Evolutionary conservation across 2,329 filamentous ascomycete species (phyloP).

Genomic region (Emergomyces africanus): DNA sequence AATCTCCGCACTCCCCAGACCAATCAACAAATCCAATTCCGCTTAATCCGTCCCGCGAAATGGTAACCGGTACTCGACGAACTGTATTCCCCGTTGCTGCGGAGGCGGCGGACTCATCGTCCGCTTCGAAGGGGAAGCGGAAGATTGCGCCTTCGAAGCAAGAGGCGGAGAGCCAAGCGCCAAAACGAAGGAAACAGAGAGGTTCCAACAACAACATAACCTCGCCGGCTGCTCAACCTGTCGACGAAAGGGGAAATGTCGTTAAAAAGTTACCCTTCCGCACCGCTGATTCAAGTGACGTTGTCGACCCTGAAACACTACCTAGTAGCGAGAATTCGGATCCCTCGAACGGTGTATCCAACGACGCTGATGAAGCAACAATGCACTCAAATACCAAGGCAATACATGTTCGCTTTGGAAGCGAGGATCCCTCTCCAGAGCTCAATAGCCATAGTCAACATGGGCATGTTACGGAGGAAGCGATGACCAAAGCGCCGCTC

Average conservation of each 20-base stretch:
- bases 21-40: slow-evolving; percentile 3
- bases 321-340: neutral
- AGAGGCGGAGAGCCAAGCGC: neutral
- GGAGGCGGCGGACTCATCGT: slow-evolving; percentile 5
- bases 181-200: slow-evolving; percentile 1
- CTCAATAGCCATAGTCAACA: slow-evolving; percentile 10
- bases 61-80: slow-evolving; percentile 24
- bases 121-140: slow-evolving; percentile 13
- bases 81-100: slow-evolving; percentile 14
- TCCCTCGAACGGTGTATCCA: neutral
- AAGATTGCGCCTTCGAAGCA: neutral
- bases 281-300: neutral
- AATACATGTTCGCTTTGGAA: slow-evolving; percentile 28
- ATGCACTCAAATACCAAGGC: slow-evolving; percentile 11
- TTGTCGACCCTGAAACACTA: neutral
- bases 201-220: neutral
- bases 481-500: slow-evolving; percentile 4
- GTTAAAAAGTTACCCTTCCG: neutral
- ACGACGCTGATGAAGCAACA: neutral
- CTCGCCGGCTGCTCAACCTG: neutral
- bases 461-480: slow-evolving; percentile 12
- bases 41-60: slow-evolving; percentile 10
- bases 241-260: neutral
- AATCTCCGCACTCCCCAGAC: neutral
- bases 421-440: slow-evolving; percentile 25